Evolutionary conservation across 2,329 filamentous ascomycete genomes (phyloP).

Genomic region (Trichoderma harzianum): DNA sequence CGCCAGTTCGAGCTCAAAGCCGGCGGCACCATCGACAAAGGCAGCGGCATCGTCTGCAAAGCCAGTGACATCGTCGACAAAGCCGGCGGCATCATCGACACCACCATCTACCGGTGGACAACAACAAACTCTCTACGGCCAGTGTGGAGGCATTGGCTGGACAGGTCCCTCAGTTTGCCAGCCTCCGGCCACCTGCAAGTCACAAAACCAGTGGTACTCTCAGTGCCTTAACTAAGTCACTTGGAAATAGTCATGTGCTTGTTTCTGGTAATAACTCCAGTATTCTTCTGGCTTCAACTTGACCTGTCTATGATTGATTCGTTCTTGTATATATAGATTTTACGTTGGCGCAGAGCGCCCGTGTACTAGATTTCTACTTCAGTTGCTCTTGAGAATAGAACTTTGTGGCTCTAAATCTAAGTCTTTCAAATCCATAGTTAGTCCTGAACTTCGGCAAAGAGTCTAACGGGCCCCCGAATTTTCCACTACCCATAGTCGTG

Average conservation of each 20-base stretch:
- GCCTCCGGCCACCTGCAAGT: constrained; percentile 36
- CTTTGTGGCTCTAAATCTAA: neutral
- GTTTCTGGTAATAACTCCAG: neutral
- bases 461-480: neutral
- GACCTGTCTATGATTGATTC: neutral
- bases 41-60: neutral
- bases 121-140: constrained; percentile 27
- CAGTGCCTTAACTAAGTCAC: constrained; percentile 1
- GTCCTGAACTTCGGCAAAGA: rapidly evolving
- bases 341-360: neutral
- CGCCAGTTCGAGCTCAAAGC: neutral
- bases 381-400: neutral
- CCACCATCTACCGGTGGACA: neutral
- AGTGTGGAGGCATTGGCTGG: constrained; percentile 39
- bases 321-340: neutral
- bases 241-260: neutral
- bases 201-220: constrained; percentile 24
- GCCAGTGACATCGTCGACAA: neutral
- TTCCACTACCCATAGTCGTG: neutral
- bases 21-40: neutral
- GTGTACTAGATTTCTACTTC: neutral
- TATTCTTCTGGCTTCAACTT: neutral
- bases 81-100: neutral
- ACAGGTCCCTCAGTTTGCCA: constrained; percentile 36
- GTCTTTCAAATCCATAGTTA: neutral